Conservation (phyloP, 179 eudicot species). For the Patellifolia procumbens region DNA sequence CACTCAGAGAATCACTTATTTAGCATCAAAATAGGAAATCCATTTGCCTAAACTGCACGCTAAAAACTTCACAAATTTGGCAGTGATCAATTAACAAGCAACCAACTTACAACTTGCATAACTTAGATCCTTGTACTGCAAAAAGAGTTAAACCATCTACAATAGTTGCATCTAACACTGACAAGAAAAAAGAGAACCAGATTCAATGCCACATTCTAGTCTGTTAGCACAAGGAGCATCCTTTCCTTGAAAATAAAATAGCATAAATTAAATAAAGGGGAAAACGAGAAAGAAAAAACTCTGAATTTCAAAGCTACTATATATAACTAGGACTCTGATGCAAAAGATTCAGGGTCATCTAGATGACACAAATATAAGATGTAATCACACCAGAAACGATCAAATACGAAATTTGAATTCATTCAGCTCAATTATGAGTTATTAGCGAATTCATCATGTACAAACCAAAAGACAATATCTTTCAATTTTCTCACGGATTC, state of each 20-base stretch:
- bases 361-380: not conserved
- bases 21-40: slow-evolving; percentile 1
- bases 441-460: no score
- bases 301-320: not conserved
- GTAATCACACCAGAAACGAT: no score
- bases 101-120: not conserved
- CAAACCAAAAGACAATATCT: no score
- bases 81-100: not conserved
- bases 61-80: not conserved
- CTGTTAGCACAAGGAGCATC: no score
- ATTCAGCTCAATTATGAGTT: no score
- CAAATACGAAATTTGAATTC: no score
- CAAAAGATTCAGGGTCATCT: not conserved
- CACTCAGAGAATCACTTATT: slow-evolving; percentile 9
- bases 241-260: not conserved
- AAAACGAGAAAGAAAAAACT: not conserved
- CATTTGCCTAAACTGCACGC: slow-evolving; percentile 7
- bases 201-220: no score
- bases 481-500: no score
- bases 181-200: no score
- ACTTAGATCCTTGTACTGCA: no score
- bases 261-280: not conserved
- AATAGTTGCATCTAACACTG: no score
- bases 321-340: not conserved
- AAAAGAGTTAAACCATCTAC: no score